Evolutionary conservation across 768 basidiomycete genomes (phyloP).

Genomic region (Russula brevipes): DNA sequence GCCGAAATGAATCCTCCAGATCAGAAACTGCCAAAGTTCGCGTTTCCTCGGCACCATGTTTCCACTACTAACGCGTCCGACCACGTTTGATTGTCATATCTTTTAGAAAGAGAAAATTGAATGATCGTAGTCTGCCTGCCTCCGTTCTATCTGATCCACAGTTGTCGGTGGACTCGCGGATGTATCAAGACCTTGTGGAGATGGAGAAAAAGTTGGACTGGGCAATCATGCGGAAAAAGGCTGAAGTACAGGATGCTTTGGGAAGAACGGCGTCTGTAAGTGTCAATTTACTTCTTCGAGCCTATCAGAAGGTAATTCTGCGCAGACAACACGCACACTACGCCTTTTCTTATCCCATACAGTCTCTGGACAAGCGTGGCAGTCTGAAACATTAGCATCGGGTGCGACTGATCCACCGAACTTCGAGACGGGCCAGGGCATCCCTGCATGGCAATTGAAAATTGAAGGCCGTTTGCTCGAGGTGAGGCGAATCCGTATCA

Average conservation of each 20-base stretch:
- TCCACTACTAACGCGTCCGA: constrained; percentile 2
- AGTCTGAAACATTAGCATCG: constrained; percentile 42
- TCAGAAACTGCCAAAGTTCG: constrained; percentile 36
- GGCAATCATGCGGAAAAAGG: constrained; percentile 87
- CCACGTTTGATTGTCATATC: background rate
- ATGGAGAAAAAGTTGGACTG: constrained; percentile 92
- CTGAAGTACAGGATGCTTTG: constrained; percentile 88
- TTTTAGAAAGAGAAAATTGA: constrained; percentile 67
- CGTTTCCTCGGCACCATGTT: background rate
- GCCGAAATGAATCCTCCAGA: constrained; percentile 24
- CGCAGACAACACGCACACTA: constrained; percentile 76
- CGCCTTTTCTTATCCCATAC: constrained; percentile 87
- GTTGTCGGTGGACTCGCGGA: constrained; percentile 74
- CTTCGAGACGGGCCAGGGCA: constrained; percentile 81
- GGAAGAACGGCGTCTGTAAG: constrained; percentile 64
- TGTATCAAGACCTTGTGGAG: constrained; percentile 81
- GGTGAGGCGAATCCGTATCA: constrained; percentile 38
- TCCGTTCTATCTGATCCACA: constrained; percentile 67
- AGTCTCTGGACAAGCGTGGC: constrained; percentile 82
- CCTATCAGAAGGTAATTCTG: background rate
- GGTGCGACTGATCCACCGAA: constrained; percentile 43
- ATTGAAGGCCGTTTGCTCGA: constrained; percentile 85
- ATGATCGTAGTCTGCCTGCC: constrained; percentile 75
- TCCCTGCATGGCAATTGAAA: constrained; percentile 84
- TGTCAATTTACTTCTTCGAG: constrained; percentile 1